Evolutionary conservation across 106 monocot genomes (phyloP), one percentile per base, ranked within the genome.

Genomic region (Apostasia ramifera): DNA sequence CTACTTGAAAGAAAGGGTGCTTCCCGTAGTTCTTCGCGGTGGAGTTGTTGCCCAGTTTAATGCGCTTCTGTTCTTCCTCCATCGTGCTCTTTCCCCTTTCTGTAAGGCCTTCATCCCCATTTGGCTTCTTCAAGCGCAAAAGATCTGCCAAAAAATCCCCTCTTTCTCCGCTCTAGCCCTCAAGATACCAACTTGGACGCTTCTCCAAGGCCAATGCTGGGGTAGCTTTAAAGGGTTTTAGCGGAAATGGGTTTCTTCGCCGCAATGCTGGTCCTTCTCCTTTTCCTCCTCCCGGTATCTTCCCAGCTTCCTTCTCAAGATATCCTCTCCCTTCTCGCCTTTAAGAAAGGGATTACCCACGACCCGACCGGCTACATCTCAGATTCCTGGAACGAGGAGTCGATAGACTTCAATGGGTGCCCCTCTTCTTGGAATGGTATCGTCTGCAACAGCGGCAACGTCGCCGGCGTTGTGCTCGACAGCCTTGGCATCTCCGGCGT

Each of bases 381-480:
- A 6, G 87, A 85, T 15, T 97, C 97, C 0, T 97, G 97, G 97
- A 92, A 85, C 49, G 97, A 97, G 67, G 92, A 97, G 62, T 89
- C 97, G 4, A 80, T 97, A 46, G 92, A 97, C 55, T 92, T 85
- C 79, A 83, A 92, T 54, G 97, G 97, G 66, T 97, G 97, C 80
- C 97, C 97, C 2, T 79, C 92, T 1, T 92, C 92, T 1, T 97
- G 97, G 97, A 97, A 92, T 41, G 97, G 97, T 54, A 80, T 97
- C 49, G 83, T 97, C 26, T 97, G 97, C 67, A 83, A 70, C 42
- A 89, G 83, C 6, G 89, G 66, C 6, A 73, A 77, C 37, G 87
- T 97, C 13, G 92, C 89, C 5, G 89, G 84, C 26, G 73, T 97
- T 0, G 83, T 92, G 2, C 82, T 97, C 6, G 89, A 97, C 40